Base-by-base conservation (phyloP, 2,329 filamentous ascomycete genomes). In the Cucurbitaria berberidis region DNA sequence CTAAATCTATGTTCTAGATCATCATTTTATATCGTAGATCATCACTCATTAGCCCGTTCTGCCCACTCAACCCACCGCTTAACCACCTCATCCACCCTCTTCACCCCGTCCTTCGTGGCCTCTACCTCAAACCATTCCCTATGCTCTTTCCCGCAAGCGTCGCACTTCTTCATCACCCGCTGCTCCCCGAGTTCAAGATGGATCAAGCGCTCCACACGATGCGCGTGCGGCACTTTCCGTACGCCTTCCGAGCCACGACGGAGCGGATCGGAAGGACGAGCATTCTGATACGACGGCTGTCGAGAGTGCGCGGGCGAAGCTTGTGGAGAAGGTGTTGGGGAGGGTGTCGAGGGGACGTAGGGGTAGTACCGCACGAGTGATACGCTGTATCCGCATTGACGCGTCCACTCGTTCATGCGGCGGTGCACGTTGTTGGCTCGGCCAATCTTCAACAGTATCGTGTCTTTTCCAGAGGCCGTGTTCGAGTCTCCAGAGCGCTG, bases 121-220 rank as follows among this genome's bases (percentile, higher is more conserved):
- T 90, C 86, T 1, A 97, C 87, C 76, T 96, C 90, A 72, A 99
- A 99, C 93, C 93, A 99, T 77, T 99, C 95, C 46, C 88, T 81
- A 74, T 99, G 95, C 65, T 91, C 88, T 68, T 87, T 87, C 1
- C 92, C 92, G 70, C 95, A 99, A 1, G 86, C 83, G 4, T 81
- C 80, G 67, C 95, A 99, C 46, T 84, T 84, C 16, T 73, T 86
- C 76, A 81, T 86, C 53, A 77, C 86, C 74, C 74, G 77, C 62
- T 81, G 76, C 35, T 81, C 81, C 5, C 81, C 81, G n/a, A 98
- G 82, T 77, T 99, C 95, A 13, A 98, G 79, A 74, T 99, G 95
- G 39, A 98, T 89, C 52, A 99, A 77, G 22, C 92, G 82, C 78
- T 99, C 95, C 10, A 98, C 91, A 41, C 90, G 88, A 74, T 96